Conservation (phyloP, 352 stramenopile species). For the Phytophthora pluvialis region DNA sequence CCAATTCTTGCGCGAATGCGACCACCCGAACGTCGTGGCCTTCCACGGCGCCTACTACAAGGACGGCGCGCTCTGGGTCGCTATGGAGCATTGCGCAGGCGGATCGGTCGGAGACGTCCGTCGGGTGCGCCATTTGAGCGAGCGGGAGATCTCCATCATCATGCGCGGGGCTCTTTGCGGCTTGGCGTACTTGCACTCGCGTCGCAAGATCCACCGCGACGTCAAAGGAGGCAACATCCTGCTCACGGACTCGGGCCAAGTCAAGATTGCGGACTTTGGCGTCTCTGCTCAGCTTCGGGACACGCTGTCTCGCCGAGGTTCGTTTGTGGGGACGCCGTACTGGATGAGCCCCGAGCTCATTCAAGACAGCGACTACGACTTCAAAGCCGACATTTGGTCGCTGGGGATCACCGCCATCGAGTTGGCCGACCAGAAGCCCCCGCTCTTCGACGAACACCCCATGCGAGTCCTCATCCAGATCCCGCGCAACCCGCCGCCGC, state of each 20-base stretch:
- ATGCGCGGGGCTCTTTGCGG: conserved; percentile 75
- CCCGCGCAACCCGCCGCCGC: conserved; percentile 82
- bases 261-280: conserved; percentile 96
- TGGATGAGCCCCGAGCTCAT: conserved; percentile 97
- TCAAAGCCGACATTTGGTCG: conserved; percentile 92
- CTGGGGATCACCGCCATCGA: conserved; percentile 93
- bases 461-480: conserved; percentile 86
- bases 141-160: conserved; percentile 82
- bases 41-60: conserved; percentile 85
- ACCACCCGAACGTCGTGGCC: conserved; percentile 81
- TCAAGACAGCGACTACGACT: conserved; percentile 91
- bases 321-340: conserved; percentile 93
- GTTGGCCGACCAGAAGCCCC: conserved; percentile 91
- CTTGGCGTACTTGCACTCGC: conserved; percentile 86
- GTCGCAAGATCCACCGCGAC: conserved; percentile 93
- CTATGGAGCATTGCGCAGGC: conserved; percentile 91
- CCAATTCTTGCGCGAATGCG: conserved; percentile 72
- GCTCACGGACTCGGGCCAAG: conserved; percentile 90
- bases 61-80: conserved; percentile 86
- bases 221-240: conserved; percentile 96
- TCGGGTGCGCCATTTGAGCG: conserved; percentile 49
- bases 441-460: conserved; percentile 90
- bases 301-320: conserved; percentile 60
- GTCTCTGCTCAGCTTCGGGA: conserved; percentile 70
- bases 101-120: conserved; percentile 83